These are phyloP conservation scores for Metschnikowia borealis DNA, from an alignment of 805 yeast genomes.

Conservation along the genomic window DNA sequence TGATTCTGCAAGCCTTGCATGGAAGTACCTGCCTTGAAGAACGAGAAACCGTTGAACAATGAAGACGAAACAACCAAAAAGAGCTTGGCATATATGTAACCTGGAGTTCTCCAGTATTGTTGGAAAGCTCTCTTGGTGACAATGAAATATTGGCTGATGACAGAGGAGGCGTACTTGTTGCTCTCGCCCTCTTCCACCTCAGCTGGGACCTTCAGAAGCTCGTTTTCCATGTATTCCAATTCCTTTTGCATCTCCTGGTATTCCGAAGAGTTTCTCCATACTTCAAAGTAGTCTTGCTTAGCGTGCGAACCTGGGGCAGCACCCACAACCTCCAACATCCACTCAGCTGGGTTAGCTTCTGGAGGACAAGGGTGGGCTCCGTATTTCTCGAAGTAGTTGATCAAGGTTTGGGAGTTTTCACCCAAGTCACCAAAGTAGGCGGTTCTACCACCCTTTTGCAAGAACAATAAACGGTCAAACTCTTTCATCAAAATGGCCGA, in stretches of 20 bases:
- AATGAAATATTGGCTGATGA: conserved; percentile 13
- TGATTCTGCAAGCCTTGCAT: conserved; percentile 65
- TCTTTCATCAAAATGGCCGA: conserved; percentile 65
- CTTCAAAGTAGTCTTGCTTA: conserved; percentile 66
- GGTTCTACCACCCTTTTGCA: conserved; percentile 74
- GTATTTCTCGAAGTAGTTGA: conserved; percentile 63
- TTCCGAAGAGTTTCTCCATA: conserved; percentile 72
- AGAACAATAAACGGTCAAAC: conserved; percentile 62
- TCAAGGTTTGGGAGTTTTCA: conserved; percentile 51
- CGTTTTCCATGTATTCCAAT: conserved; percentile 60
- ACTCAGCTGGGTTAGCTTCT: conserved; percentile 32
- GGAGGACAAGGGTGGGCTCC: conserved; percentile 63
- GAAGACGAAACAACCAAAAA: conserved; percentile 51
- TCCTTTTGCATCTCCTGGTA: conserved; percentile 55
- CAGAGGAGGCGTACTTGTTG: conserved; percentile 18
- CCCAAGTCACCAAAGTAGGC: conserved; percentile 84
- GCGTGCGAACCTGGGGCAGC: conserved; percentile 81
- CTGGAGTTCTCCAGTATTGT: conserved; percentile 60
- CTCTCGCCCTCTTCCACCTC: conserved; percentile 21
- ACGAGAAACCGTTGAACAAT: conserved; percentile 68
- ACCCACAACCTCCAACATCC: conserved; percentile 86
- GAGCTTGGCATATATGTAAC: conserved; percentile 59
- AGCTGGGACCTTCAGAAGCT: conserved; percentile 30
- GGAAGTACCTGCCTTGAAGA: conserved; percentile 60
- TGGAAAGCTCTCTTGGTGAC: conserved; percentile 19